Percentiles rank a stretch among this genome's conserved stretches.
Evolutionary conservation across 2,329 filamentous ascomycete genomes (phyloP).

Genomic region (Ophiostoma novo-ulmi): DNA sequence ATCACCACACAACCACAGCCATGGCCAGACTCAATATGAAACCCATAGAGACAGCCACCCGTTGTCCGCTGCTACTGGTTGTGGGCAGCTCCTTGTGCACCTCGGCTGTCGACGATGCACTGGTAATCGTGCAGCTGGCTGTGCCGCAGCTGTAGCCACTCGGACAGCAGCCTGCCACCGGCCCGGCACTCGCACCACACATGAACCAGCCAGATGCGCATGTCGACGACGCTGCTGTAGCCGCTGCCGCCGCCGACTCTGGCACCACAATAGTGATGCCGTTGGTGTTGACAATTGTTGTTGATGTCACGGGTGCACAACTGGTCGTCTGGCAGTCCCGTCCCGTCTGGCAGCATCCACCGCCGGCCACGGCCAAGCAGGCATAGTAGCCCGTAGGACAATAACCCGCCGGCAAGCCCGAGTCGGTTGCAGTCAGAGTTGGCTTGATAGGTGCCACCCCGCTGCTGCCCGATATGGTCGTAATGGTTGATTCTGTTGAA

Average conservation of each 20-base stretch:
- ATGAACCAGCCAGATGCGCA: conserved; percentile 81
- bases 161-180: conserved; percentile 78
- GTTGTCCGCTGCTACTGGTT: conserved; percentile 3
- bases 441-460: conserved; percentile 46
- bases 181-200: conserved; percentile 51
- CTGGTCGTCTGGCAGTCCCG: conserved; percentile 76
- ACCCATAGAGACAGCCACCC: not conserved
- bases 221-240: conserved; percentile 37
- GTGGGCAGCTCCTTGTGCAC: conserved; percentile 50
- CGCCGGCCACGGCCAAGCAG: conserved; percentile 77
- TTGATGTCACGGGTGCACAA: conserved; percentile 59
- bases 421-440: conserved; percentile 36
- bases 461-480: conserved; percentile 28
- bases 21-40: not conserved
- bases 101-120: conserved; percentile 50
- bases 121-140: conserved; percentile 61
- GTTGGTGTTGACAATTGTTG: conserved; percentile 54
- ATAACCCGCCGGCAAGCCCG: conserved; percentile 39
- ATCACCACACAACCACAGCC: conserved; percentile 4
- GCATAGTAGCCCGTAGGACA: conserved; percentile 92
- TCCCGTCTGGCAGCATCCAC: conserved; percentile 80
- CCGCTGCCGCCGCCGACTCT: conserved; percentile 33
- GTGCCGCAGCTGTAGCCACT: conserved; percentile 67
- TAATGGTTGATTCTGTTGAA: conserved; percentile 34
- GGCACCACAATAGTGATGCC: conserved; percentile 69